Conservation (phyloP, 371 early-diverging fungal genomes). For the Mucor plumbeus region DNA sequence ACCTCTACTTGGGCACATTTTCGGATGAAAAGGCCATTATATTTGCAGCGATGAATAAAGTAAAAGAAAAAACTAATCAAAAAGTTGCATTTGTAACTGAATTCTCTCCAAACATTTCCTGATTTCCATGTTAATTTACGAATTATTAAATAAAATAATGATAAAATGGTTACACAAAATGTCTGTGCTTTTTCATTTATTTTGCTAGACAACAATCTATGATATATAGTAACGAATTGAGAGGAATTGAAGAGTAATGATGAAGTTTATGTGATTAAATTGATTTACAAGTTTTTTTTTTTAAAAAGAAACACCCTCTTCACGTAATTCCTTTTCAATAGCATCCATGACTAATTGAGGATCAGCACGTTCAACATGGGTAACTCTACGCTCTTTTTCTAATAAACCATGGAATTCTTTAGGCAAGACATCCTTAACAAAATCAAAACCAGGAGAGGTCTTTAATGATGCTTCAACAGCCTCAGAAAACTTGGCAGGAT, state of each 20-base stretch:
- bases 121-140: not conserved
- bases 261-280: not conserved
- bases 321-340: slow-evolving; percentile 61
- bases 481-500: slow-evolving; percentile 95
- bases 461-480: slow-evolving; percentile 85
- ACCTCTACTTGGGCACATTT: too few species aligned
- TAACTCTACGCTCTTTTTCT: slow-evolving; percentile 71
- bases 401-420: slow-evolving; percentile 73
- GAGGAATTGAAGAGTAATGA: not conserved
- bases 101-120: not conserved
- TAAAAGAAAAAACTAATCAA: not conserved
- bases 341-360: slow-evolving; percentile 63
- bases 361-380: slow-evolving; percentile 62
- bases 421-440: slow-evolving; percentile 70
- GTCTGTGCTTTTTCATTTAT: slow-evolving; percentile 5
- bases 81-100: not conserved
- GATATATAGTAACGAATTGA: not conserved
- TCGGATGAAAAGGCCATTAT: too few species aligned
- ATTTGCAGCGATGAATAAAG: too few species aligned
- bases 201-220: slow-evolving; percentile 1
- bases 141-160: not conserved
- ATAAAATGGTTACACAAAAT: not conserved
- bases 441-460: slow-evolving; percentile 57
- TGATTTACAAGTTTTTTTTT: slow-evolving; percentile 7
- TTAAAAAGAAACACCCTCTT: slow-evolving; percentile 51